Evolutionary conservation across 2,329 filamentous ascomycete genomes (phyloP).

Genomic region (Phaeosphaeria sp.): DNA sequence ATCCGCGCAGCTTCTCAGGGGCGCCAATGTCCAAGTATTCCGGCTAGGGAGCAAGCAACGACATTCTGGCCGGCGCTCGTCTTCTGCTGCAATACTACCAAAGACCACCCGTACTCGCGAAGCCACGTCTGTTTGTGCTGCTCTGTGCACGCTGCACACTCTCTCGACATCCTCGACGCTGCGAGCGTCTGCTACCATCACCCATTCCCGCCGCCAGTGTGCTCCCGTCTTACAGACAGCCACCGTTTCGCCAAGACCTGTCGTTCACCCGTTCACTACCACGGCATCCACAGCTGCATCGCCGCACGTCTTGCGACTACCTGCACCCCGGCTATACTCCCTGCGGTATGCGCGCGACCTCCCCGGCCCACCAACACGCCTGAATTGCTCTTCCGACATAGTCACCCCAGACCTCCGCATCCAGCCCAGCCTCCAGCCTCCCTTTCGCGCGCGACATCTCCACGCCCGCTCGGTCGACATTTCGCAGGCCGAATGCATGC

Average conservation of each 20-base stretch:
- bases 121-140: background rate
- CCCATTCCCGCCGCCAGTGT: background rate
- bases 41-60: constrained; percentile 1
- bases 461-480: background rate
- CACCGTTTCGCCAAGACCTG: background rate
- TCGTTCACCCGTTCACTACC: background rate
- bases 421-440: constrained; percentile 5
- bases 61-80: background rate
- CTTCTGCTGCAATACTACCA: background rate
- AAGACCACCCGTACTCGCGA: background rate
- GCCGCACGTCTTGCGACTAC: background rate
- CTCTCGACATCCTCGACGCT: background rate
- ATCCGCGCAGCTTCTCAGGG: constrained; percentile 19
- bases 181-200: background rate
- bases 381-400: background rate
- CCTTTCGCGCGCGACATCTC: constrained; percentile 4
- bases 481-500: constrained; percentile 40
- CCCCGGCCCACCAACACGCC: constrained; percentile 7
- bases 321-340: constrained; percentile 3
- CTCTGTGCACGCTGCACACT: background rate
- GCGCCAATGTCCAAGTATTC: constrained; percentile 13
- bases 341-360: constrained; percentile 21
- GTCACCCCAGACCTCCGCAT: background rate
- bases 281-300: background rate
- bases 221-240: background rate